Evolutionary conservation across 75 land plant genomes (phyloP).

Genomic region (Cupressus sempervirens): DNA sequence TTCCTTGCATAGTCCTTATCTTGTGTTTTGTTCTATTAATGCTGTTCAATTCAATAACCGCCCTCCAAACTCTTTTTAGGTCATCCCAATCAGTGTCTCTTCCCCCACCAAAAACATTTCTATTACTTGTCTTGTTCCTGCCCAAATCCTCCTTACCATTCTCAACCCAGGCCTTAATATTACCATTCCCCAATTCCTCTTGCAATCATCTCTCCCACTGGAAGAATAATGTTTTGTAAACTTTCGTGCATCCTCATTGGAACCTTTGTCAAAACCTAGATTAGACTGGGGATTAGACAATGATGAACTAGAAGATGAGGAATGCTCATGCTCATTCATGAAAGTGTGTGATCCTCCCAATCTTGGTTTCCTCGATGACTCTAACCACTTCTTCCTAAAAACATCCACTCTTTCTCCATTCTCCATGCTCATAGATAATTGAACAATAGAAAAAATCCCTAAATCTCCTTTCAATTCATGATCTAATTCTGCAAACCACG

Average conservation of each 20-base stretch:
- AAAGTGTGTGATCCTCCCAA: neutral
- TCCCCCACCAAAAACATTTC: neutral
- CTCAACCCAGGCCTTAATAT: neutral
- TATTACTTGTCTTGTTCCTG: neutral
- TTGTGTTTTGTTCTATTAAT: no score
- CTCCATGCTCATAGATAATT: neutral
- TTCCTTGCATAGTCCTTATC: no score
- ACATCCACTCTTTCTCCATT: neutral
- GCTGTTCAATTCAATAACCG: neutral
- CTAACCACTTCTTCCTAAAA: conserved; percentile 6
- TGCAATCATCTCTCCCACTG: neutral
- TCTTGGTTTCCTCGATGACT: neutral
- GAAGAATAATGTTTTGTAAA: neutral
- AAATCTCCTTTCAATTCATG: neutral
- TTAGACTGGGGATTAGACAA: neutral
- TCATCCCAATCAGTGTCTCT: conserved; percentile 6
- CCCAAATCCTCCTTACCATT: neutral
- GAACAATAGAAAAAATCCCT: no score
- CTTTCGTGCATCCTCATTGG: neutral
- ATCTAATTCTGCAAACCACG: neutral
- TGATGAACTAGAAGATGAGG: conserved; percentile 3
- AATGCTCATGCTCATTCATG: neutral
- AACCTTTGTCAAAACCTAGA: neutral
- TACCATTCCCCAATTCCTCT: neutral
- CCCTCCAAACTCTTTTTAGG: neutral